Evolutionary conservation across 345 rosid genomes (phyloP), one percentile per base, ranked within the genome.

Genomic region (Barbarea vulgaris): DNA sequence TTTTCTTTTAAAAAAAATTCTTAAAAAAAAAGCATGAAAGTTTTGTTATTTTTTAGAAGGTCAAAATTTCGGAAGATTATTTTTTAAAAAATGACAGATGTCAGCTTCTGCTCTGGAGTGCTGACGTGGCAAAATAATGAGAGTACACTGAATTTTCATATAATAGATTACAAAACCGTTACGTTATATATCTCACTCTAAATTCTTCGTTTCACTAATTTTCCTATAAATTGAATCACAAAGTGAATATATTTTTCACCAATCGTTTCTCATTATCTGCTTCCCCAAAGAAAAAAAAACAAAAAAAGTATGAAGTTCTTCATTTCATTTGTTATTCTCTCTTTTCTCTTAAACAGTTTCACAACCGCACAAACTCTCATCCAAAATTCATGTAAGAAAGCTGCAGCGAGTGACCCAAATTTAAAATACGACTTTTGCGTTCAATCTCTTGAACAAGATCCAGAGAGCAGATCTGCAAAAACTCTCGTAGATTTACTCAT

Each of bases 351-450:
- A 13, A 39, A n/a, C 18, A 55, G 65, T 2, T 25, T 27, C 3
- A 54, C 54, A 59, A 46, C 65, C 41, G 31, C 79, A 2, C 42
- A 67, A 72, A 33, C 60, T 65, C 33, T 76, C 7, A 37, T 77
- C 27, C 41, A 56, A 2, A 30, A 62, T 1, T 74, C 81, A 63
- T 85, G 87, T 58, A 4, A 53, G 4, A 55, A 80, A 60, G 87
- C 88, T 12, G 80, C 84, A 4, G 64, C 55, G 0, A 47, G 27
- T 4, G 76, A 82, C 37, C 82, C 78, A n/a, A 66, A 71, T 1
- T 13, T 84, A 6, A 77, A 54, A 4, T 78, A 71, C 4, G 69
- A 67, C 12, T 78, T 84, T 12, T 87, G 84, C 15, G 70, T 84
- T 18, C 41, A 54, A 0, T 54, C 41, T 22, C 69, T 87, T 7